Evolutionary conservation across 108 stramenopile genomes (phyloP).

Genomic region (Halocafeteria seosinensis): DNA sequence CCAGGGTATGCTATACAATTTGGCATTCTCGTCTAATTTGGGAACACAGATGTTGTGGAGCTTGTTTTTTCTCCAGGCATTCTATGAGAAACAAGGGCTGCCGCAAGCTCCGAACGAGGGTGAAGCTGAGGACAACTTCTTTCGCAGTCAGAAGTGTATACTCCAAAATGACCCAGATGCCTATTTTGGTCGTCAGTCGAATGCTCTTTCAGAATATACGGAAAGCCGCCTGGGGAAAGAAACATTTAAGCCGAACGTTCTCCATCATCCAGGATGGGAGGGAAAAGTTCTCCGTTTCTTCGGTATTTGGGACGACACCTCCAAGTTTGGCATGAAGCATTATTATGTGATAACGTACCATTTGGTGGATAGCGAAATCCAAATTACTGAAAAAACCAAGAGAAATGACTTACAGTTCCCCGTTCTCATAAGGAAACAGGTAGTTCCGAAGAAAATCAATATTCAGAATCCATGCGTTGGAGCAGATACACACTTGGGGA

Average conservation of each 20-base stretch:
- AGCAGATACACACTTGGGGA: neutral
- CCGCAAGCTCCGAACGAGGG: neutral
- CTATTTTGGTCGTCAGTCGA: neutral
- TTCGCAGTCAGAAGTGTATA: neutral
- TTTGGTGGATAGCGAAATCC: slow-evolving; percentile 28
- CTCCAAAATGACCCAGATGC: neutral
- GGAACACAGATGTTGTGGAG: neutral
- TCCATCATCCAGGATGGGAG: slow-evolving; percentile 2
- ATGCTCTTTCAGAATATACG: neutral
- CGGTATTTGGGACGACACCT: slow-evolving; percentile 35
- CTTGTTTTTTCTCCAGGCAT: neutral
- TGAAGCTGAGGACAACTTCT: neutral
- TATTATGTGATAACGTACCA: slow-evolving; percentile 31
- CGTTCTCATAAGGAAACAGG: slow-evolving; percentile 15
- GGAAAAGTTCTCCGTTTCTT: slow-evolving; percentile 24
- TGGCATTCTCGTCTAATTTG: neutral
- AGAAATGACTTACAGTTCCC: slow-evolving; percentile 7
- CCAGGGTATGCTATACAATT: neutral
- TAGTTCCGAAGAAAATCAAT: slow-evolving; percentile 12
- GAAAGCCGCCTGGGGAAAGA: neutral
- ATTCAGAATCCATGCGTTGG: neutral
- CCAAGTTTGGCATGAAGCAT: slow-evolving; percentile 26
- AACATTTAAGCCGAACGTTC: neutral
- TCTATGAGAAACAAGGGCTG: neutral
- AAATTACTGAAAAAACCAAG: slow-evolving; percentile 26